phyloP scores from a whole-genome alignment of 805 yeast genomes.

The Blastobotrys chiropterorum region DNA sequence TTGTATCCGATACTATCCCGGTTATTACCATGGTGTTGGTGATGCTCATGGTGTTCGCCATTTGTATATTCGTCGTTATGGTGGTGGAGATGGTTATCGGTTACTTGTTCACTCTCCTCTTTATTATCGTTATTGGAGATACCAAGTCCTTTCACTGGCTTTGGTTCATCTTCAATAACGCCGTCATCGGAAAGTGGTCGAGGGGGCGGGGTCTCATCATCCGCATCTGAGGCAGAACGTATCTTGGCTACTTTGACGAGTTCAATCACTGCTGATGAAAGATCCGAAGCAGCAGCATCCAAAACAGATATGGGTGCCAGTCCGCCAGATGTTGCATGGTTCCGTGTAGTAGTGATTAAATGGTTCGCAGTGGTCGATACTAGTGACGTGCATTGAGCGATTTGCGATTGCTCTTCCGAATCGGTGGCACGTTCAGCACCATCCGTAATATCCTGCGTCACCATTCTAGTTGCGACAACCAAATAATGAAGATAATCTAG shows the following conservation, averaged over 20 bases:
- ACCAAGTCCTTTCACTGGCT: neutral
- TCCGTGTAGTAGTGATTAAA: slow-evolving; percentile 69
- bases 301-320: slow-evolving; percentile 64
- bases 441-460: slow-evolving; percentile 24
- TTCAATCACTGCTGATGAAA: slow-evolving; percentile 52
- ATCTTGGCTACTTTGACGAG: slow-evolving; percentile 28
- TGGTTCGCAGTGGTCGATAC: slow-evolving; percentile 67
- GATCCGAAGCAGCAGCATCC: slow-evolving; percentile 70
- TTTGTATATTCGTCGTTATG: neutral
- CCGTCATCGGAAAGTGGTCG: slow-evolving; percentile 1
- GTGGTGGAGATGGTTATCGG: neutral
- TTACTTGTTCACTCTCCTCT: too few relatives aligned
- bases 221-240: slow-evolving; percentile 12
- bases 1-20: too few relatives aligned
- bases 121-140: too few relatives aligned
- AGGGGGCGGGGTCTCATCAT: slow-evolving; percentile 4
- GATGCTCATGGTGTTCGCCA: too few relatives aligned
- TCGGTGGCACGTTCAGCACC: slow-evolving; percentile 10
- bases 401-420: slow-evolving; percentile 12
- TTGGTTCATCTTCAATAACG: neutral
- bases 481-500: slow-evolving; percentile 31
- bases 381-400: slow-evolving; percentile 30
- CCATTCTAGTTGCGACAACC: slow-evolving; percentile 27
- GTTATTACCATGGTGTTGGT: too few relatives aligned
- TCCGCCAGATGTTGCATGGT: slow-evolving; percentile 57